These are phyloP conservation scores for Podospora tetraspora DNA, from an alignment of 495 filamentous ascomycete species.

Conservation along the genomic window DNA sequence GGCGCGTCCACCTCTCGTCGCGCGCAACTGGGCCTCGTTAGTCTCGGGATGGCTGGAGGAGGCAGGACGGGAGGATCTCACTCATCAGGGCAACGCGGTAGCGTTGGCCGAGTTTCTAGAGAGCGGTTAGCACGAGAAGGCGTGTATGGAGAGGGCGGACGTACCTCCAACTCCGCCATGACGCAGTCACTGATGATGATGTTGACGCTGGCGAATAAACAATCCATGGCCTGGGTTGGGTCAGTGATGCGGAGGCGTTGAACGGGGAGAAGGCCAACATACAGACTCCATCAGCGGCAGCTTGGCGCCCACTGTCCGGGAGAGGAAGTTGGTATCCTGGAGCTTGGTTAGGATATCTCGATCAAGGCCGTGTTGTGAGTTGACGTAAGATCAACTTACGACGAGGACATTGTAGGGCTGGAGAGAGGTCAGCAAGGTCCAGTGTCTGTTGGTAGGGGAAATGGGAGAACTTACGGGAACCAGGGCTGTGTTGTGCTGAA, in stretches of 20 bases:
- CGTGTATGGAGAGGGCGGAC: not conserved
- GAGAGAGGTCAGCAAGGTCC: conserved; percentile 9
- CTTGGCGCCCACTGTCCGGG: conserved; percentile 84
- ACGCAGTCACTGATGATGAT: conserved; percentile 71
- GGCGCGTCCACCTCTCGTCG: conserved; percentile 79
- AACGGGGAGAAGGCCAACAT: not conserved
- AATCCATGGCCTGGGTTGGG: conserved; percentile 56
- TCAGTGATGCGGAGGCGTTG: not conserved
- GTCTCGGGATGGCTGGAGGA: not conserved
- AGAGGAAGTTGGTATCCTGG: conserved; percentile 86
- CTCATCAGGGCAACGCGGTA: conserved; percentile 78
- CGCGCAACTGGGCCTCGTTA: conserved; percentile 59
- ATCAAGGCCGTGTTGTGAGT: not conserved
- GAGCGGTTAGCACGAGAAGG: conserved; percentile 28
- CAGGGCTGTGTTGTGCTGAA: conserved; percentile 86
- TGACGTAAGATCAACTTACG: conserved; percentile 13
- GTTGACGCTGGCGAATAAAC: conserved; percentile 59
- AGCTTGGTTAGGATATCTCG: conserved; percentile 2
- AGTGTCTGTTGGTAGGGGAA: not conserved
- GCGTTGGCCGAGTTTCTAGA: conserved; percentile 81
- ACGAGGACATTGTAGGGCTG: conserved; percentile 32
- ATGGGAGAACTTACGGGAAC: conserved; percentile 46
- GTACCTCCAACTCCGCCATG: conserved; percentile 26
- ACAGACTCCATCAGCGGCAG: conserved; percentile 71
- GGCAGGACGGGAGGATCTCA: conserved; percentile 1